Percentiles rank a stretch among this genome's conserved stretches.
phyloP scores from a whole-genome alignment of 2,329 filamentous ascomycete genomes.

The Colletotrichum tabaci region DNA sequence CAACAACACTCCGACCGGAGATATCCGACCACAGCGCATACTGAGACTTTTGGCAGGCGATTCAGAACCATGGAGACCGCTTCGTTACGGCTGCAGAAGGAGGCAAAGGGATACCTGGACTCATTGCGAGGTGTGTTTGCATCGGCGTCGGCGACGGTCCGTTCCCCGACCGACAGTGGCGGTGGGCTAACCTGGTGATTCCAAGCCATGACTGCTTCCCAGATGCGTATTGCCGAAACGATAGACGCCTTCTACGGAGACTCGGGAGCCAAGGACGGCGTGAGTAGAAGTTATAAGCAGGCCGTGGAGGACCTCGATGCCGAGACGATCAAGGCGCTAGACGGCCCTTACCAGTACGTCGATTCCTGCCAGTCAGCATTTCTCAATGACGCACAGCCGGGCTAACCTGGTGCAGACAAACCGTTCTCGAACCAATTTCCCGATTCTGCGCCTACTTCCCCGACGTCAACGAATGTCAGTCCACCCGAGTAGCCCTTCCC shows the following conservation, averaged over 20 bases:
- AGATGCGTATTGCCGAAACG: constrained; percentile 99
- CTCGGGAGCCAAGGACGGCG: constrained; percentile 92
- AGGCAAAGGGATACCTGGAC: constrained; percentile 98
- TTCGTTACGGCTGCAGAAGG: constrained; percentile 92
- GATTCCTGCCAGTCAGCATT: too few species aligned
- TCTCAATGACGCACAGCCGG: constrained; percentile 40
- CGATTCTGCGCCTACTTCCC: constrained; percentile 99
- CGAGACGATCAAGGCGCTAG: constrained; percentile 97
- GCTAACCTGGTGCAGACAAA: constrained; percentile 71
- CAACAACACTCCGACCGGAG: too few species aligned
- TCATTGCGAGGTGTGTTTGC: constrained; percentile 81
- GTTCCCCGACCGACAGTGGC: background rate
- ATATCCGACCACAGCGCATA: constrained; percentile 10
- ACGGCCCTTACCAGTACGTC: constrained; percentile 88
- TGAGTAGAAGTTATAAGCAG: constrained; percentile 97
- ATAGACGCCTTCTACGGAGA: constrained; percentile 99
- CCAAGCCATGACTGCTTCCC: constrained; percentile 95
- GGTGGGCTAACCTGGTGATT: constrained; percentile 36
- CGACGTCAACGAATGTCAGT: constrained; percentile 94
- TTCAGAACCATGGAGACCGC: constrained; percentile 98
- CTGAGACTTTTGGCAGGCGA: constrained; percentile 70
- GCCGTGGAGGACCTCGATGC: constrained; percentile 97
- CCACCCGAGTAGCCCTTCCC: background rate
- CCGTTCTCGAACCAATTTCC: constrained; percentile 94
- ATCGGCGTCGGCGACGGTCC: background rate